Percentiles rank a stretch among this genome's conserved stretches.
Conservation (phyloP, 345 rosid species). For the Carallia brachiata region DNA sequence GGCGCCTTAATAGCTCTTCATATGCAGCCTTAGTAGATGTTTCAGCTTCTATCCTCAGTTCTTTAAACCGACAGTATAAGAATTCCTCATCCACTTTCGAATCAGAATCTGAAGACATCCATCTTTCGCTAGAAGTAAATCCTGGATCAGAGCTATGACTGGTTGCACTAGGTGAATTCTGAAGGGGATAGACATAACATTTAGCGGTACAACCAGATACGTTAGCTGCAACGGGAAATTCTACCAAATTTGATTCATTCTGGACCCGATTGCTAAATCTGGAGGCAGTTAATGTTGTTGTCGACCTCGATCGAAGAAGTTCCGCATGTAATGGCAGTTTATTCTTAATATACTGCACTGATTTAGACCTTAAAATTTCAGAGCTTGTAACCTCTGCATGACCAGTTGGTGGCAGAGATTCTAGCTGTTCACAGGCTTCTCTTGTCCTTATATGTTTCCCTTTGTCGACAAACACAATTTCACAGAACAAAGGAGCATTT, state of each 20-base stretch:
- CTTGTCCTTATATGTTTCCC: constrained; percentile 57
- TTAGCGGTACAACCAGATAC: constrained; percentile 20
- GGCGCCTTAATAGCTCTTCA: constrained; percentile 31
- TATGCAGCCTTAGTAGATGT: constrained; percentile 31
- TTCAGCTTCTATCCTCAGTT: constrained; percentile 33
- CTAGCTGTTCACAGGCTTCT: constrained; percentile 43
- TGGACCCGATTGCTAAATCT: constrained; percentile 27
- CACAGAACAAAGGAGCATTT: constrained; percentile 52
- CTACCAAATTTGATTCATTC: constrained; percentile 23
- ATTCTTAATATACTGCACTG: constrained; percentile 20
- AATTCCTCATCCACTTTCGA: constrained; percentile 36
- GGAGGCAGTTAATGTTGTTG: constrained; percentile 13
- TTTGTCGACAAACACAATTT: constrained; percentile 65
- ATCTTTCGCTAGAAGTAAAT: constrained; percentile 28
- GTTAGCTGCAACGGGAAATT: constrained; percentile 11
- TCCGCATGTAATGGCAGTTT: constrained; percentile 15
- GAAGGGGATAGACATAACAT: constrained; percentile 13
- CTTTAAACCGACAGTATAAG: constrained; percentile 27
- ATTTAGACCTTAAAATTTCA: constrained; percentile 25
- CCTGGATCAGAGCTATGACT: constrained; percentile 27
- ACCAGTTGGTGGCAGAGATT: constrained; percentile 11
- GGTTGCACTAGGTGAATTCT: constrained; percentile 26
- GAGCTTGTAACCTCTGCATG: constrained; percentile 13
- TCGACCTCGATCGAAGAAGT: constrained; percentile 25
- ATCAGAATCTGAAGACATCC: constrained; percentile 36